Conservation (phyloP, 2,329 filamentous ascomycete species). For the Apiospora kogelbergensis region DNA sequence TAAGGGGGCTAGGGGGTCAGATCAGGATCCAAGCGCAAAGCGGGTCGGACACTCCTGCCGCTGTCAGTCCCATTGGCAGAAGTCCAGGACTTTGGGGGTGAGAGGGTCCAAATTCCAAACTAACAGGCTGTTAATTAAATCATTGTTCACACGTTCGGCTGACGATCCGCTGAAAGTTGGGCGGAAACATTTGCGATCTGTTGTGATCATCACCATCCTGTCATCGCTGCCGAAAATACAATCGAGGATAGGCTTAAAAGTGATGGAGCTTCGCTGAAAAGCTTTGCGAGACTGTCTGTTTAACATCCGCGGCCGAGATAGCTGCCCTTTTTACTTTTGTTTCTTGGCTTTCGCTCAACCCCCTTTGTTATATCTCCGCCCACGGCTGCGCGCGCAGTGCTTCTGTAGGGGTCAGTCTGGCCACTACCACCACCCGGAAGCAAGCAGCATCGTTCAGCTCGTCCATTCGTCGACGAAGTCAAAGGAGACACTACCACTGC, state of each 20-base stretch:
- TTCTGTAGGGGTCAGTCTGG: not conserved
- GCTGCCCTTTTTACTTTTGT: not conserved
- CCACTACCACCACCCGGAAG: not conserved
- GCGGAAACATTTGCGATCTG: not conserved
- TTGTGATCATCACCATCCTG: not conserved
- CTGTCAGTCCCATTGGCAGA: not conserved
- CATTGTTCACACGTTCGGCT: not conserved
- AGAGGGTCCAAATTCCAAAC: not conserved
- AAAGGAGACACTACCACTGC: not conserved
- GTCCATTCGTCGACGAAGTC: not conserved
- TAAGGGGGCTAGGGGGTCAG: not conserved
- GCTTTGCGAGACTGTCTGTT: not conserved
- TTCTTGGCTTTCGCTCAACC: not conserved
- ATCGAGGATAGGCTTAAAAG: not conserved
- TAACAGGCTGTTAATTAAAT: constrained; percentile 7
- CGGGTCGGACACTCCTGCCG: not conserved
- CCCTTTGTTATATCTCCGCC: not conserved
- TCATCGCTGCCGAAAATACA: not conserved
- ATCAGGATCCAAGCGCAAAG: not conserved
- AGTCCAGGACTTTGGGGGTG: not conserved
- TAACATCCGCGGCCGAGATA: not conserved
- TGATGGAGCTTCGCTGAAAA: not conserved
- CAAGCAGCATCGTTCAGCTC: not conserved
- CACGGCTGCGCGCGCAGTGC: not conserved
- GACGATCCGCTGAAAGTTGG: not conserved